phyloP scores from a whole-genome alignment of 495 filamentous ascomycete genomes.

The Penicillium steckii region DNA sequence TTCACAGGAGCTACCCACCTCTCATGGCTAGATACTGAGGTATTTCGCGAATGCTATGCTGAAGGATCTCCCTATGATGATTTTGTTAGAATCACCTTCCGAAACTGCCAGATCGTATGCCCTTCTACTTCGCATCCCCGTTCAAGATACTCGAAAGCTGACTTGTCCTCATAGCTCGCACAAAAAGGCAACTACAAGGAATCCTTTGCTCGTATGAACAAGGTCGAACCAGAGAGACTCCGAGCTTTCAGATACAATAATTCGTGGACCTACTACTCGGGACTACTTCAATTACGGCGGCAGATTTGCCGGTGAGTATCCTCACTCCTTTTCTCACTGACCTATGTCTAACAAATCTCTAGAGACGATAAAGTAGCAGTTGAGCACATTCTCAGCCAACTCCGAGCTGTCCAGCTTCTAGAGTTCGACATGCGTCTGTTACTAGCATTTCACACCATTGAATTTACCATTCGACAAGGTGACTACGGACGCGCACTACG shows the following conservation, averaged over 20 bases:
- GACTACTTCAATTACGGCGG: slow-evolving; percentile 66
- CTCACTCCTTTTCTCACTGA: background rate
- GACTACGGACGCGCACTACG: slow-evolving; percentile 63
- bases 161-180: slow-evolving; percentile 41
- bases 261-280: slow-evolving; percentile 72
- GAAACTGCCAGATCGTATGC: slow-evolving; percentile 55
- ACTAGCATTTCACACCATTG: slow-evolving; percentile 67
- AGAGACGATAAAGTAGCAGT: slow-evolving; percentile 68
- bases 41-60: slow-evolving; percentile 74
- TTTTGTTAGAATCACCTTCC: slow-evolving; percentile 64
- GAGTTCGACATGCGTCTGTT: slow-evolving; percentile 72
- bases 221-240: slow-evolving; percentile 63
- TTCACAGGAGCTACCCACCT: slow-evolving; percentile 55
- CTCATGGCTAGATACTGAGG: slow-evolving; percentile 65
- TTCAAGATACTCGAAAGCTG: slow-evolving; percentile 6
- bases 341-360: slow-evolving; percentile 17
- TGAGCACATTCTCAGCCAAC: slow-evolving; percentile 61
- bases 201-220: slow-evolving; percentile 64
- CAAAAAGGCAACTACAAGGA: slow-evolving; percentile 71
- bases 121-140: background rate
- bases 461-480: slow-evolving; percentile 63
- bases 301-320: slow-evolving; percentile 60
- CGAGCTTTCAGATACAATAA: slow-evolving; percentile 76
- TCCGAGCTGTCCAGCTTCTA: slow-evolving; percentile 52
- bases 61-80: slow-evolving; percentile 70